phyloP scores from a whole-genome alignment of 2,329 filamentous ascomycete genomes.

The Calonectria pseudoreteaudii region DNA sequence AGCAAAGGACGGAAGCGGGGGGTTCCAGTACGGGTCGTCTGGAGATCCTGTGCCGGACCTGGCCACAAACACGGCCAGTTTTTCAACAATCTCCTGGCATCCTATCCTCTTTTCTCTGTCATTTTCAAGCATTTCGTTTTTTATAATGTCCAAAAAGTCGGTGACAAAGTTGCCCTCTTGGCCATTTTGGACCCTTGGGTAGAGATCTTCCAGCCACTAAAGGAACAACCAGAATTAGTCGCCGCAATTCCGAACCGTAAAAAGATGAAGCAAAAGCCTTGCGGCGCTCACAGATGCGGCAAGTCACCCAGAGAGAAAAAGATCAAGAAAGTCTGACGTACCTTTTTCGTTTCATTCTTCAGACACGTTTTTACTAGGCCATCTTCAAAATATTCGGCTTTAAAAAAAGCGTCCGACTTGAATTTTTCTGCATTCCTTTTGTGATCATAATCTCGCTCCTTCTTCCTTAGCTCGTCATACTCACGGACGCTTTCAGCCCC shows the following conservation, averaged over 20 bases:
- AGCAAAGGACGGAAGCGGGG: neutral
- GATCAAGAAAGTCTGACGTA: too few species aligned
- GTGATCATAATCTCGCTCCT: neutral
- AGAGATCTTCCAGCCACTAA: neutral
- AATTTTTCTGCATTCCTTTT: neutral
- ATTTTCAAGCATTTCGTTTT: neutral
- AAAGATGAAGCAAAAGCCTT: neutral
- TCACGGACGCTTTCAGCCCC: slow-evolving; percentile 8
- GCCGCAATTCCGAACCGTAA: neutral
- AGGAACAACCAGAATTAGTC: too few species aligned
- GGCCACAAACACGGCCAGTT: neutral
- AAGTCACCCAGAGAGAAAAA: neutral
- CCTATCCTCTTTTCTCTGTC: neutral
- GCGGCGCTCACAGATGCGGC: neutral
- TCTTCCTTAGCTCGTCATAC: neutral
- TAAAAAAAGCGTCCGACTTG: slow-evolving; percentile 3
- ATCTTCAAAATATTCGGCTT: neutral
- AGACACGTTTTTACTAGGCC: neutral
- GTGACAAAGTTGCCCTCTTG: neutral
- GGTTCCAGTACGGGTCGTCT: neutral
- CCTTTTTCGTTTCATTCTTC: neutral
- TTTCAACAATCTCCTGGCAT: neutral
- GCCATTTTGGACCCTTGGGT: neutral
- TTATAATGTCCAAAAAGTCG: neutral
- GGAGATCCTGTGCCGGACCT: neutral